phyloP scores from a whole-genome alignment of 202 grass and related monocot species.

The Zizania palustris region DNA sequence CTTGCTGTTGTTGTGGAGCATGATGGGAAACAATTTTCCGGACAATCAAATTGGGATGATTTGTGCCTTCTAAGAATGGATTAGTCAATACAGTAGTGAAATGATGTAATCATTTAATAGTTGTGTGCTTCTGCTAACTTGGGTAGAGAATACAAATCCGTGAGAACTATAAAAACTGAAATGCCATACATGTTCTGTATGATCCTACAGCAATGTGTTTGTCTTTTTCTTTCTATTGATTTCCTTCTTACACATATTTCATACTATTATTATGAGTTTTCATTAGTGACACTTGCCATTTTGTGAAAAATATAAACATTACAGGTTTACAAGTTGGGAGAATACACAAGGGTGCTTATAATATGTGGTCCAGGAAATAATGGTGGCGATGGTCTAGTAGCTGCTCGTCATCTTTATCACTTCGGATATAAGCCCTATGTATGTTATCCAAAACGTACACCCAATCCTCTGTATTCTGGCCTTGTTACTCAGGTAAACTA shows the following conservation, averaged over 20 bases:
- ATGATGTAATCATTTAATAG: not conserved
- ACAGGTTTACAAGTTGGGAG: slow-evolving; percentile 76
- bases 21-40: not conserved
- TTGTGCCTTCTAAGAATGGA: not conserved
- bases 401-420: slow-evolving; percentile 90
- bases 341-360: slow-evolving; percentile 56
- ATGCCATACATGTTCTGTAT: not conserved
- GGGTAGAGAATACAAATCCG: not conserved
- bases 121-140: slow-evolving; percentile 11
- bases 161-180: not conserved
- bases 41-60: not conserved
- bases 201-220: not conserved
- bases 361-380: slow-evolving; percentile 81
- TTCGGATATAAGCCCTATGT: slow-evolving; percentile 71
- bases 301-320: slow-evolving; percentile 11
- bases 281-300: not conserved
- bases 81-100: not conserved
- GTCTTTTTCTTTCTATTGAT: not conserved
- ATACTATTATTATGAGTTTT: not conserved
- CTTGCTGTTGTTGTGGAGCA: not conserved
- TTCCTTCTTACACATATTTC: not conserved
- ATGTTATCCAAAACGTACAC: slow-evolving; percentile 85
- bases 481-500: slow-evolving; percentile 72
- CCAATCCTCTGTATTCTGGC: slow-evolving; percentile 72
- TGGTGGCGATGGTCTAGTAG: slow-evolving; percentile 85